Conservation (phyloP, 495 filamentous ascomycete species). For the Ramalina peruviana region DNA sequence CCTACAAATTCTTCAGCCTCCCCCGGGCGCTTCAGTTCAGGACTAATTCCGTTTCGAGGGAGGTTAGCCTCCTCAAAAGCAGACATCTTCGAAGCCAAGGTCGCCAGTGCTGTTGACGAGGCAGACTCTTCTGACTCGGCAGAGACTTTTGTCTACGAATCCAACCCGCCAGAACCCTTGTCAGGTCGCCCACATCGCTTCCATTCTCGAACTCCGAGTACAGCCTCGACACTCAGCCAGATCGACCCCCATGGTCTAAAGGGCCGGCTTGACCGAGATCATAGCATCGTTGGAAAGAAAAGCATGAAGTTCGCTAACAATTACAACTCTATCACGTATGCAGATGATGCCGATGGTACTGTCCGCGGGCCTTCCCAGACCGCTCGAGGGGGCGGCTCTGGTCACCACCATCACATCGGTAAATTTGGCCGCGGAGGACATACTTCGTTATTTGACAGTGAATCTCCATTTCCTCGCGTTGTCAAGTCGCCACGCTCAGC, state of each 20-base stretch:
- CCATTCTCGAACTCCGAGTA: slow-evolving; percentile 90
- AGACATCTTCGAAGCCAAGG: slow-evolving; percentile 93
- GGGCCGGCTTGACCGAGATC: slow-evolving; percentile 49
- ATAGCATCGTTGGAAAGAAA: slow-evolving; percentile 63
- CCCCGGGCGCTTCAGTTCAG: slow-evolving; percentile 17
- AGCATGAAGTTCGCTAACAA: slow-evolving; percentile 98
- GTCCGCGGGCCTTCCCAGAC: slow-evolving; percentile 39
- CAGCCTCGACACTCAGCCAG: slow-evolving; percentile 77
- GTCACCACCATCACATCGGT: slow-evolving; percentile 58
- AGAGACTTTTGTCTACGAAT: slow-evolving; percentile 98
- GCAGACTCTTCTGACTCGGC: slow-evolving; percentile 93
- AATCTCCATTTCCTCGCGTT: slow-evolving; percentile 48
- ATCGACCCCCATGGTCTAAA: slow-evolving; percentile 54
- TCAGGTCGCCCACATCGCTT: slow-evolving; percentile 63
- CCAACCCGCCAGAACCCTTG: slow-evolving; percentile 76
- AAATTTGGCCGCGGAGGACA: slow-evolving; percentile 60
- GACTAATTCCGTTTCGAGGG: slow-evolving; percentile 37
- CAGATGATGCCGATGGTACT: slow-evolving; percentile 41
- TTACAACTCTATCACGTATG: slow-evolving; percentile 44
- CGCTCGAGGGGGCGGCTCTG: slow-evolving; percentile 46
- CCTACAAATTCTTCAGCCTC: background rate
- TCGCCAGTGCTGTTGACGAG: slow-evolving; percentile 85
- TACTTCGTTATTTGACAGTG: slow-evolving; percentile 60
- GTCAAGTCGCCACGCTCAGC: slow-evolving; percentile 23
- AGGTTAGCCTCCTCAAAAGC: slow-evolving; percentile 79